Percentiles rank a stretch among this genome's conserved stretches.
These are phyloP conservation scores for Juncus effusus DNA, from an alignment of 176 grass and related monocot genomes.

Conservation along the genomic window DNA sequence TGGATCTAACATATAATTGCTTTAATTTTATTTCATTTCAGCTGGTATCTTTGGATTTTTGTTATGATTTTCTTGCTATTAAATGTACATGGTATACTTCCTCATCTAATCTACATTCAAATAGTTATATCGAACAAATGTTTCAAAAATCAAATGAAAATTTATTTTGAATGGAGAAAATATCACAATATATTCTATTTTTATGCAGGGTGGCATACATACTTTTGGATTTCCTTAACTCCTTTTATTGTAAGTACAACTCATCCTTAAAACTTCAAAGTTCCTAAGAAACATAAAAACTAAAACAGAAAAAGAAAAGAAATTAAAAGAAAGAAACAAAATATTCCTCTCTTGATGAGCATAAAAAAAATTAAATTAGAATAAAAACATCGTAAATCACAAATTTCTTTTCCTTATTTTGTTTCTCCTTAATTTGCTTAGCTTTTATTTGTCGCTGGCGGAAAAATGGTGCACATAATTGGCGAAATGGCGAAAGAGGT, in stretches of 20 bases:
- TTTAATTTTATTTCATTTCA: slow-evolving; percentile 25
- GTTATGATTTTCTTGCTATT: slow-evolving; percentile 72
- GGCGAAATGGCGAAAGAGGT: slow-evolving; percentile 55
- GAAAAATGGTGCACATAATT: slow-evolving; percentile 76
- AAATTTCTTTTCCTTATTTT: too few species aligned
- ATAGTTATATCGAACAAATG: too few species aligned
- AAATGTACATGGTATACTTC: slow-evolving; percentile 62
- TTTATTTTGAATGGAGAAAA: background rate
- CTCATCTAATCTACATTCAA: too few species aligned
- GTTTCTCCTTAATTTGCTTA: slow-evolving; percentile 8
- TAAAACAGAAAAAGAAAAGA: background rate
- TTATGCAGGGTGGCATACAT: slow-evolving; percentile 63
- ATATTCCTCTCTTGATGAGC: too few species aligned
- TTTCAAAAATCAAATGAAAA: too few species aligned
- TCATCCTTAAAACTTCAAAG: too few species aligned
- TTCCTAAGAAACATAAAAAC: too few species aligned
- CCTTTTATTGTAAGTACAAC: slow-evolving; percentile 60
- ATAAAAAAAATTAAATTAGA: background rate
- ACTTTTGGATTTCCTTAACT: slow-evolving; percentile 61
- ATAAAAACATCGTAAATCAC: too few species aligned
- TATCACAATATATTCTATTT: background rate
- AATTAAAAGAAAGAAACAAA: too few species aligned
- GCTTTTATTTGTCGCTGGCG: slow-evolving; percentile 49
- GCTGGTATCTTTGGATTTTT: slow-evolving; percentile 82
- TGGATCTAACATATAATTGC: too few species aligned